Percentiles rank a stretch among this genome's conserved stretches.
Evolutionary conservation across 2,329 filamentous ascomycete species (phyloP).

Genomic region (Penicillium crustosum): DNA sequence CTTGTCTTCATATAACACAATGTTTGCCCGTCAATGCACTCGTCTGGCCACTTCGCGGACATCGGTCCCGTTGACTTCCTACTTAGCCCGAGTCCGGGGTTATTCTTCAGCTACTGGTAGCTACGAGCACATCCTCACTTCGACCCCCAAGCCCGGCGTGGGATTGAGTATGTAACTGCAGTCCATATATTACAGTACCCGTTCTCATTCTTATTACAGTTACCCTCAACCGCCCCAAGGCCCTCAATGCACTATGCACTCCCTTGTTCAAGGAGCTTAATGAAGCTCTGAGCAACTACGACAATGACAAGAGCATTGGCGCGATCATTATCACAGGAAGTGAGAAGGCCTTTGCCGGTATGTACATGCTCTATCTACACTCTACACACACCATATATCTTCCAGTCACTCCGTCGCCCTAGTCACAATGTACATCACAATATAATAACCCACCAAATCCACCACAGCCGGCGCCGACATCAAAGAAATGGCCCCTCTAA

Average conservation of each 20-base stretch:
- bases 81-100: constrained; percentile 35
- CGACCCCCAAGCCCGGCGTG: constrained; percentile 82
- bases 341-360: constrained; percentile 77
- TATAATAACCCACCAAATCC: constrained; percentile 2
- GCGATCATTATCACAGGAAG: constrained; percentile 87
- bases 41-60: constrained; percentile 61
- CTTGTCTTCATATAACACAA: constrained; percentile 19
- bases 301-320: constrained; percentile 66
- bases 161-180: constrained; percentile 66
- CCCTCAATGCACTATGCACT: constrained; percentile 88
- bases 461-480: constrained; percentile 82
- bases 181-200: neutral
- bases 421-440: neutral
- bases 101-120: constrained; percentile 47
- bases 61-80: constrained; percentile 38
- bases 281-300: constrained; percentile 69
- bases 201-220: constrained; percentile 54
- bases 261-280: constrained; percentile 91
- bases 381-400: no score
- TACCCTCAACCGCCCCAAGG: constrained; percentile 89
- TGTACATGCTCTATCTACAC: neutral
- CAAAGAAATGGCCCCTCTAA: constrained; percentile 95
- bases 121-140: constrained; percentile 82
- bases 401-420: neutral
- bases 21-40: constrained; percentile 52